Percentiles rank a stretch among this genome's conserved stretches.
These are phyloP conservation scores for Suhomyces bolitotheri DNA, from an alignment of 1,139 yeast genomes.

Conservation along the genomic window DNA sequence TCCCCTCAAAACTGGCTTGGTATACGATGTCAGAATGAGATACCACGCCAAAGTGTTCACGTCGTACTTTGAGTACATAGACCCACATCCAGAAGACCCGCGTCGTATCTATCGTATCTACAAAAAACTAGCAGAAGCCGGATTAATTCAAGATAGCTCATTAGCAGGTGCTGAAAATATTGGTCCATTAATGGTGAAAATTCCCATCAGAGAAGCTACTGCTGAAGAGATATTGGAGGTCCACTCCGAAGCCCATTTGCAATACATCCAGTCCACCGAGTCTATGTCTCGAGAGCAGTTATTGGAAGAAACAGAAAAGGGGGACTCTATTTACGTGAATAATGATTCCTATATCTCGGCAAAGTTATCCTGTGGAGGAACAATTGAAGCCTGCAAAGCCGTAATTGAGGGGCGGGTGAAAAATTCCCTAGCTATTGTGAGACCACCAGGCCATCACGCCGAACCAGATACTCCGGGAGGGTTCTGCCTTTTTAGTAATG, in stretches of 20 bases:
- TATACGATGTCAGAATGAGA: conserved; percentile 96
- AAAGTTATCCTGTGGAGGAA: conserved; percentile 91
- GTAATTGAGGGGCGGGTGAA: conserved; percentile 92
- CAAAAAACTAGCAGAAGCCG: conserved; percentile 91
- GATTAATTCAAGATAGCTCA: conserved; percentile 78
- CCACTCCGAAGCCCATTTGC: conserved; percentile 79
- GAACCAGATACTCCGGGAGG: conserved; percentile 98
- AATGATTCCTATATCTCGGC: conserved; percentile 90
- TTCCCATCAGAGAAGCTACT: conserved; percentile 88
- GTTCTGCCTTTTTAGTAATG: conserved; percentile 92
- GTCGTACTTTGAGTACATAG: conserved; percentile 89
- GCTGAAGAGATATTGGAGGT: conserved; percentile 84
- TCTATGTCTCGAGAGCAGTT: conserved; percentile 77
- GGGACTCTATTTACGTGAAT: conserved; percentile 94
- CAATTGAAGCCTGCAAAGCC: conserved; percentile 94
- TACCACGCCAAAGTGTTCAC: conserved; percentile 95
- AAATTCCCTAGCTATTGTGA: conserved; percentile 88
- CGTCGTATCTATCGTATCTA: conserved; percentile 92
- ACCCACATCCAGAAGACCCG: conserved; percentile 99
- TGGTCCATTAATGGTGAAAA: conserved; percentile 85
- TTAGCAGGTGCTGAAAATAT: conserved; percentile 78
- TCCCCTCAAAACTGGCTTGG: conserved; percentile 86
- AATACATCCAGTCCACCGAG: conserved; percentile 73
- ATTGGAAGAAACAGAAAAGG: conserved; percentile 81
- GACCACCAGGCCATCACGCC: conserved; percentile 99